Conservation (phyloP, 1,284 basidiomycete genomes). For the Pisolithus thermaeus region DNA sequence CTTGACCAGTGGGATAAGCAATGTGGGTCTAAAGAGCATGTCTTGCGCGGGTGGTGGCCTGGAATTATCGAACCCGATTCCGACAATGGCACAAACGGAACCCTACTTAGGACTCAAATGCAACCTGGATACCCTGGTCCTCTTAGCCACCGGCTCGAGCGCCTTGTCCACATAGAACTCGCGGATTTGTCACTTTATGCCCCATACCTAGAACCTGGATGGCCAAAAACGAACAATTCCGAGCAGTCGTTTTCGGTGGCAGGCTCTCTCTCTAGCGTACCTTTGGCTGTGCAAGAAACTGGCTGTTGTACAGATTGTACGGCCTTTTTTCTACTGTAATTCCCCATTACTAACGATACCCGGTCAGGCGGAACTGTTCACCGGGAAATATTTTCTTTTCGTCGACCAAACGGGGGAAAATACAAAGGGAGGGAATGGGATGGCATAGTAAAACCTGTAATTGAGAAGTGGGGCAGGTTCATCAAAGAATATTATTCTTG, state of each 20-base stretch:
- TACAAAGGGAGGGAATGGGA: constrained; percentile 69
- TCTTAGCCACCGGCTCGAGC: constrained; percentile 46
- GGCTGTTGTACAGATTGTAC: constrained; percentile 32
- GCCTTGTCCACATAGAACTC: constrained; percentile 72
- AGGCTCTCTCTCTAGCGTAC: not conserved
- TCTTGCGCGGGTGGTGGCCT: constrained; percentile 51
- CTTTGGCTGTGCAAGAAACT: constrained; percentile 7
- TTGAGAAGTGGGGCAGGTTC: constrained; percentile 71
- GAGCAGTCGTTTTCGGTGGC: not conserved
- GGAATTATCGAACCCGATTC: constrained; percentile 30
- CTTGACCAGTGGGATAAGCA: constrained; percentile 74
- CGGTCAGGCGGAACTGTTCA: constrained; percentile 51
- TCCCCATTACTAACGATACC: not conserved
- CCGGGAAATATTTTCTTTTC: constrained; percentile 72
- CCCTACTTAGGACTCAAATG: constrained; percentile 41
- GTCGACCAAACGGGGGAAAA: constrained; percentile 41
- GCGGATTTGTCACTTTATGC: constrained; percentile 54
- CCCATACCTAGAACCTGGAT: constrained; percentile 54
- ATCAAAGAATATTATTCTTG: constrained; percentile 24
- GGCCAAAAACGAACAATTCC: constrained; percentile 28
- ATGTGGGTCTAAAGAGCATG: constrained; percentile 44
- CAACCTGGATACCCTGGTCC: constrained; percentile 48
- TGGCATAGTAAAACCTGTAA: constrained; percentile 61
- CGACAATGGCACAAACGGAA: constrained; percentile 13
- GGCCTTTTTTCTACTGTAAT: constrained; percentile 2